Conservation (phyloP, 345 rosid species). For the Combretum micranthum region DNA sequence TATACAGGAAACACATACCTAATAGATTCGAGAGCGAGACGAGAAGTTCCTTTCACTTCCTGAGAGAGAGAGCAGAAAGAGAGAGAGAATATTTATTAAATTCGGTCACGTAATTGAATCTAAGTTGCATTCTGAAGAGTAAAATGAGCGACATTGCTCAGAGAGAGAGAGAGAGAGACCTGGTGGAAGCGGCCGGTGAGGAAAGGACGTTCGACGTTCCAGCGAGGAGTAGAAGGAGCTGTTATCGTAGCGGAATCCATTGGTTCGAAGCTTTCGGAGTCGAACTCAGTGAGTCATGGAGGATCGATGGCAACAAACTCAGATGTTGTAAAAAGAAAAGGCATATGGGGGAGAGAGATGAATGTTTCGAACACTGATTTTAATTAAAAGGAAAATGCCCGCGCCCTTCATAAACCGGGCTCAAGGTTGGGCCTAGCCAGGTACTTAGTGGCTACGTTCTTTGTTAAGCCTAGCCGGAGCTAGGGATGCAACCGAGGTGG, state of each 20-base stretch:
- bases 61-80: constrained; percentile 16
- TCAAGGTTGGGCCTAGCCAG: too few species aligned
- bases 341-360: too few species aligned
- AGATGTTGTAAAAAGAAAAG: too few species aligned
- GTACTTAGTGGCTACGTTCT: too few species aligned
- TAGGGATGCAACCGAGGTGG: too few species aligned
- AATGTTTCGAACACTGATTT: too few species aligned
- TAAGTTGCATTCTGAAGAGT: too few species aligned
- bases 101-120: too few species aligned
- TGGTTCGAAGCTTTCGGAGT: background rate
- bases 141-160: background rate
- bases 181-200: constrained; percentile 89
- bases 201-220: constrained; percentile 86
- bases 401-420: too few species aligned
- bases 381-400: too few species aligned
- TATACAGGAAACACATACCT: constrained; percentile 23
- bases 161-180: constrained; percentile 19
- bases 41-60: constrained; percentile 60
- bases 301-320: too few species aligned
- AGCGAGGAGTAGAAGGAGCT: constrained; percentile 78
- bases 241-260: constrained; percentile 15
- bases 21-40: constrained; percentile 40
- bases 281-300: background rate
- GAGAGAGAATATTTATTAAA: background rate
- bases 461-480: too few species aligned